Base-by-base conservation (phyloP, 768 basidiomycete genomes). In the Cantharellus anzutake region DNA sequence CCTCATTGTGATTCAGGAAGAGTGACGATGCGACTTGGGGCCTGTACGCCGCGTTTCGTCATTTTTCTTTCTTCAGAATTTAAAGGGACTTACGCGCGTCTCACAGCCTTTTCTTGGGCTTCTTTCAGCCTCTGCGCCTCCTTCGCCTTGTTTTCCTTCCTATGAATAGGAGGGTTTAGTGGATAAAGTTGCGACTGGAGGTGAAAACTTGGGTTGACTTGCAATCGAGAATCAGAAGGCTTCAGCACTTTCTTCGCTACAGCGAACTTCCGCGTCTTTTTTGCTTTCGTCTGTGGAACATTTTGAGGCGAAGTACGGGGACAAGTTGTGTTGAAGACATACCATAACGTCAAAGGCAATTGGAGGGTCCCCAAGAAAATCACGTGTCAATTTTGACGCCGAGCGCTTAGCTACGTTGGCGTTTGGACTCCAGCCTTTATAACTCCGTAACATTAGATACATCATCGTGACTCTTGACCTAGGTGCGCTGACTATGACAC, bases 241-340 rank as follows among this genome's bases (percentile, higher is more conserved):
- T 91, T 92, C 61, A 97, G 72, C 75, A 98, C 76, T 16, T 93
- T 85, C 71, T 98, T 98, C 52, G 94, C 90, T 5, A 82, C 73
- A 2, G 92, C 94, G 69, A 98, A 97, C 69, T 94, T 94, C 71
- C 92, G 78, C 0, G 91, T 93, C 70, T 91, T 94, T 71, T 89
- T 90, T 38, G 87, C 88, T 71, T 81, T 91, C 7, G 81, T 87
- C 92, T 96, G 57, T 3, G 48, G 44, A 48, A 20, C 20, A 48
- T n/a, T n/a, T n/a, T n/a, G n/a, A n/a, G n/a, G n/a, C n/a, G n/a
- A n/a, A n/a, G n/a, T n/a, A n/a, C n/a, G n/a, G n/a, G n/a, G n/a
- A n/a, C n/a, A n/a, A n/a, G n/a, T n/a, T n/a, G n/a, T n/a, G n/a
- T n/a, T n/a, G n/a, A n/a, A n/a, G n/a, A n/a, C n/a, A n/a, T n/a